Base-by-base conservation (phyloP, 768 basidiomycete species). In the Coprinellus aureogranulatus region DNA sequence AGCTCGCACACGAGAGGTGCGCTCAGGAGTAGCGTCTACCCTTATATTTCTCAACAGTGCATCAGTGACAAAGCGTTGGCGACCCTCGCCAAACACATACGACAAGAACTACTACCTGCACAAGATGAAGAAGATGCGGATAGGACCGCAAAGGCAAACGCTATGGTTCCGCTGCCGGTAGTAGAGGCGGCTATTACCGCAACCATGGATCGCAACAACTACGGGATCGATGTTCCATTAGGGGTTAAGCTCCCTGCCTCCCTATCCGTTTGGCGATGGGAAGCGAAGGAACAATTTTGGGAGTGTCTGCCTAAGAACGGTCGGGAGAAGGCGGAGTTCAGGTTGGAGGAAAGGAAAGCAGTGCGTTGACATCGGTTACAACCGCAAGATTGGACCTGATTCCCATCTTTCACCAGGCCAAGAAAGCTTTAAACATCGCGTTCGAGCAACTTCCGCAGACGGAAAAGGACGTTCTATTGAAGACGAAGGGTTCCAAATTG, bases 241-340 rank as follows among this genome's bases (percentile, higher is more conserved):
- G 81, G 81, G 34, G 73, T 74, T 53, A 89, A 81, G 66, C 65
- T 76, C 22, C 86, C 88, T 14, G 82, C 86, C 6, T 73, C 81
- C n/a, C 71, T 90, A 31, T 86, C 82, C 60, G 74, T 89, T 22
- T 95, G 91, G 92, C 77, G 90, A 52, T 96, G 93, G 94, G 94
- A 96, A 68, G 86, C 90, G 11, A 84, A 82, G 63, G 78, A 82
- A 2, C 62, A 77, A 20, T 76, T 80, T 60, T 73, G 74, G 57
- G 77, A 82, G 55, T 88, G 87, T 82, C 68, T 94, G 30, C 89
- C 90, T 0, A 86, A 83, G 66, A 84, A 81, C 65, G 78, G 79
- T 12, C 75, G 76, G 60, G 85, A 88, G 60, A 90, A 82, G 65
- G 83, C 81, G 0, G 82, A 87, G 51, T 69, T 66, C 9, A 79